Conservation (phyloP, 2,329 filamentous ascomycete species). For the Myriosclerotinia duriaeana region DNA sequence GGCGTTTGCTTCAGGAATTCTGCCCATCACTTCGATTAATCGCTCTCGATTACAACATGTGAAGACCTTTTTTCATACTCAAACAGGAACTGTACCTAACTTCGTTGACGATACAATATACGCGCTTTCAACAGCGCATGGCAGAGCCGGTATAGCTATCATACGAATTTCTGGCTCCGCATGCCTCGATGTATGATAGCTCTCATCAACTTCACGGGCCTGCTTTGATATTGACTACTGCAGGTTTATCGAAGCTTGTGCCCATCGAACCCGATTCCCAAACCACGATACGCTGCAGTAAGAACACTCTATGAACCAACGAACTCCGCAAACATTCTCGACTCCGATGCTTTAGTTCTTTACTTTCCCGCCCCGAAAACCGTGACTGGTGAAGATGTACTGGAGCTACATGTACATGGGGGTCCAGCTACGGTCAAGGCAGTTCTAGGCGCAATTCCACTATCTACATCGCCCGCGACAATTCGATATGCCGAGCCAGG, state of each 20-base stretch:
- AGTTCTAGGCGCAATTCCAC: conserved; percentile 73
- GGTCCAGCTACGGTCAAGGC: conserved; percentile 86
- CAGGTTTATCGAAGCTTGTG: conserved; percentile 67
- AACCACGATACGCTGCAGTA: conserved; percentile 65
- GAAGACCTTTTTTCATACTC: background rate
- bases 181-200: conserved; percentile 59
- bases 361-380: conserved; percentile 80
- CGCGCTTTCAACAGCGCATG: conserved; percentile 82
- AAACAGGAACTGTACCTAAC: background rate
- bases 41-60: background rate
- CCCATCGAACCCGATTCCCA: conserved; percentile 53
- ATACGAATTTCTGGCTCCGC: conserved; percentile 81
- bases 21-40: background rate
- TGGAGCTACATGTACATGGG: conserved; percentile 94
- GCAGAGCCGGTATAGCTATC: conserved; percentile 85
- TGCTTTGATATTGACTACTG: conserved; percentile 21
- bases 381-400: conserved; percentile 86
- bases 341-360: conserved; percentile 67
- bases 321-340: conserved; percentile 47
- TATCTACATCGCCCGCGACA: conserved; percentile 42
- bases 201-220: conserved; percentile 18
- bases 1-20: background rate
- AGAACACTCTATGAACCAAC: conserved; percentile 69
- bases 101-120: conserved; percentile 67
- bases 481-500: conserved; percentile 91